Evolutionary conservation across 768 basidiomycete genomes (phyloP), one percentile per base, ranked within the genome.

Genomic region (Tricholomella constricta): DNA sequence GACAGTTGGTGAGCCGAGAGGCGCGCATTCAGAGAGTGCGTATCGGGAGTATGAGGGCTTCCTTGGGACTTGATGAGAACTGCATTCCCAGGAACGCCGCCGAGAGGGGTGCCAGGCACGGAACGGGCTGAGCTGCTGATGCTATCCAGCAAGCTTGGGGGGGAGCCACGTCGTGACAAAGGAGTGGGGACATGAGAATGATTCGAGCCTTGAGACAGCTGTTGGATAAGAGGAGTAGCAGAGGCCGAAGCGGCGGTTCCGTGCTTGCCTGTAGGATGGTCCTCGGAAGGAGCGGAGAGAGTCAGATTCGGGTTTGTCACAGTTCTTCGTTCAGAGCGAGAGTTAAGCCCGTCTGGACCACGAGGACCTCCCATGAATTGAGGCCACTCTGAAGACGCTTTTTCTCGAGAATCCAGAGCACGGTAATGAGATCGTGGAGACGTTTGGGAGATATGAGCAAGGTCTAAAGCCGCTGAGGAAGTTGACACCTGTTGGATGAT

Each of bases 371-470:
- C 81, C 41, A 83, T 76, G 71, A 94, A 97, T 68, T 94, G 92
- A 27, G 94, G 91, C 95, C 95, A 98, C 67, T 97, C 94, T 1
- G 93, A 94, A 5, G 90, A 93, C 8, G 90, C 78, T 67, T 86
- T 88, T 65, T 87, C 86, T 29, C 82, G 77, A 42, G 76, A 69
- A 29, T 88, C 85, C 56, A 80, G 71, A 23, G 71, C 65, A 38
- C 86, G 84, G 54, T 83, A 83, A 43, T 82, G 83, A 44, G 80
- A 72, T 26, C 84, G 81, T 22, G 88, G 85, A 12, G 89, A 86
- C 6, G 88, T 88, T 66, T 91, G 92, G 4, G 91, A 86, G 29
- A 91, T 80, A 45, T 94, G 91, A 14, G 96, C 94, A 32, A 98
- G 80, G 69, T 98, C 95, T 62, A 98, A 72, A 36, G 96, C 95